Base-by-base conservation (phyloP, 83 land plant species). In the Diphasiastrum complanatum region DNA sequence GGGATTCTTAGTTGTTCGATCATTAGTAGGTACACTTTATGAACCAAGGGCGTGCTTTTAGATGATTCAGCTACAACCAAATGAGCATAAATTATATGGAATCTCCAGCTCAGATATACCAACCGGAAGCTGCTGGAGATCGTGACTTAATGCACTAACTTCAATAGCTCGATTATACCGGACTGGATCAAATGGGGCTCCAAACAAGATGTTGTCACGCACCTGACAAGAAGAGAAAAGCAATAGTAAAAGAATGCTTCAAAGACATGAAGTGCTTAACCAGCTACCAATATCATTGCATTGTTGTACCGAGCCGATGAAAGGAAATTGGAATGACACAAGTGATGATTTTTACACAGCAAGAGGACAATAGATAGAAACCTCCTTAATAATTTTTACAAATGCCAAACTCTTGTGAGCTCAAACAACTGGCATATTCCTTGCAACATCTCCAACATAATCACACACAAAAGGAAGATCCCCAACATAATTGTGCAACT, bases 161-260 rank as follows among this genome's bases (percentile, higher is more conserved):
- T 82, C 74, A 32, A 89, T 71, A 29, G 97, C 84, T 60, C 65
- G 80, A 55, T 77, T 66, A 67, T 89, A 95, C n/a, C 68, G 73
- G 23, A 33, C 65, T 19, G 80, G 45, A 47, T 82, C 78, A 67
- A 78, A 86, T 41, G 73, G 32, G 47, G 89, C 79, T 47, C 99
- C 99, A 78, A 95, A 95, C 27, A 95, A 74, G 26, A 95, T 85
- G 65, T 95, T 95, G 29, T 95, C 96, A 43, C 99, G 85, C 10
- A 89, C 87, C 96, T 89, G 66, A 25, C 58, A 61, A 61, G 29
- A 20, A 25, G 8, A 20, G 51, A 26, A 32, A 1, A 27, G 10
- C 8, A 3, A n/a, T 2, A 2, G n/a, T 16, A 57, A 10, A 12
- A 4, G 20, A 2, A n/a, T 2, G 6, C 14, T 33, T 33, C 28